These are phyloP conservation scores for Trichophyton rubrum DNA, from an alignment of 2,329 filamentous ascomycete genomes.

Conservation along the genomic window DNA sequence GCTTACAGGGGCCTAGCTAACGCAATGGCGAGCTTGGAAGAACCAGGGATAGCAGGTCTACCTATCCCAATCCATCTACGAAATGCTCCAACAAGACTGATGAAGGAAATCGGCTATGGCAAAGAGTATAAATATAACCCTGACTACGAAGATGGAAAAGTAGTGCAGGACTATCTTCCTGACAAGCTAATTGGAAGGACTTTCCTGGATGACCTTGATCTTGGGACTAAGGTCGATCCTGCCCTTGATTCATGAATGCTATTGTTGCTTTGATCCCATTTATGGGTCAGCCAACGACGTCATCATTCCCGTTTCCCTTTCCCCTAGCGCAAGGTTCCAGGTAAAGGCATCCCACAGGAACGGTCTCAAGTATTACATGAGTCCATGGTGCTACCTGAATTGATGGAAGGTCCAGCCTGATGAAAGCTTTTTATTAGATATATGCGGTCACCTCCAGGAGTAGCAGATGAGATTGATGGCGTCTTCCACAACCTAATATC, in stretches of 20 bases:
- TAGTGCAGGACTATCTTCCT: constrained; percentile 84
- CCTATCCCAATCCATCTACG: constrained; percentile 78
- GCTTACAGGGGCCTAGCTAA: constrained; percentile 73
- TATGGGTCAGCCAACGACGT: not conserved
- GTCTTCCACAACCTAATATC: not conserved
- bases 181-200: constrained; percentile 54
- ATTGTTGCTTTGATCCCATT: not conserved
- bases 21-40: constrained; percentile 62
- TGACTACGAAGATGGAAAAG: constrained; percentile 68
- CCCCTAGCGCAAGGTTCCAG: not conserved
- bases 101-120: constrained; percentile 87
- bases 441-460: not conserved
- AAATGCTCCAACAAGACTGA: constrained; percentile 81
- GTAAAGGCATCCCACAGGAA: not conserved
- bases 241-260: constrained; percentile 36
- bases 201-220: constrained; percentile 68
- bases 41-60: constrained; percentile 69
- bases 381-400: too few relatives aligned
- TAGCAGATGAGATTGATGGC: not conserved
- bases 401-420: too few relatives aligned
- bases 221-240: constrained; percentile 67
- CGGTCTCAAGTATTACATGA: not conserved
- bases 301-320: not conserved
- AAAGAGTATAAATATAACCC: constrained; percentile 95
- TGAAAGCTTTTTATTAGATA: not conserved